Conservation (phyloP, 1,284 basidiomycete species). For the Kwoniella shivajii region DNA sequence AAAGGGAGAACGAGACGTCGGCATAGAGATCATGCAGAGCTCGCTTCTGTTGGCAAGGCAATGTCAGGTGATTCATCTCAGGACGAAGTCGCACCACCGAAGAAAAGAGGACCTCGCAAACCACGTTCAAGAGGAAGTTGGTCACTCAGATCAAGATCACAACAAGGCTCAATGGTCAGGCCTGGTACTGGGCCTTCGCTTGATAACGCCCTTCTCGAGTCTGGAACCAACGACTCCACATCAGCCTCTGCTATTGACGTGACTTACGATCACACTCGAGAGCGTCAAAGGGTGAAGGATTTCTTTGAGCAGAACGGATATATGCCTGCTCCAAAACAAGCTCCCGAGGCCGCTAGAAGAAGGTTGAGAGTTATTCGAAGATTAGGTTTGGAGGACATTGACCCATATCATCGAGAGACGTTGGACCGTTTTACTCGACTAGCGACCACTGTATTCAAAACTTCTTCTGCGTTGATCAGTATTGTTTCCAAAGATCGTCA, state of each 20-base stretch:
- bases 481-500: conserved; percentile 33
- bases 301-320: conserved; percentile 40
- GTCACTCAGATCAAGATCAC: conserved; percentile 2
- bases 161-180: background rate
- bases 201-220: conserved; percentile 21
- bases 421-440: conserved; percentile 43
- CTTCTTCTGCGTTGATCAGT: conserved; percentile 32
- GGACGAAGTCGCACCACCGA: conserved; percentile 1
- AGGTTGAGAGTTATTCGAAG: conserved; percentile 41
- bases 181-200: background rate
- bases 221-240: conserved; percentile 26
- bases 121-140: conserved; percentile 16
- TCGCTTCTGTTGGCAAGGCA: conserved; percentile 9
- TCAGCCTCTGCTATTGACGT: conserved; percentile 21
- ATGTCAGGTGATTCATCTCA: conserved; percentile 15
- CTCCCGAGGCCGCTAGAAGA: conserved; percentile 29
- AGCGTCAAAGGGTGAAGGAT: conserved; percentile 28
- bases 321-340: conserved; percentile 41
- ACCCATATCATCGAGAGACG: conserved; percentile 18
- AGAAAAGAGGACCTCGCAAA: conserved; percentile 2
- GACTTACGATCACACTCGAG: conserved; percentile 22
- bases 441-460: conserved; percentile 35
- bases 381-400: conserved; percentile 36
- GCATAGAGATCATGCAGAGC: conserved; percentile 11
- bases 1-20: conserved; percentile 5